Conservation (phyloP, 2,329 filamentous ascomycete species). For the Microthyrium microscopicum region DNA sequence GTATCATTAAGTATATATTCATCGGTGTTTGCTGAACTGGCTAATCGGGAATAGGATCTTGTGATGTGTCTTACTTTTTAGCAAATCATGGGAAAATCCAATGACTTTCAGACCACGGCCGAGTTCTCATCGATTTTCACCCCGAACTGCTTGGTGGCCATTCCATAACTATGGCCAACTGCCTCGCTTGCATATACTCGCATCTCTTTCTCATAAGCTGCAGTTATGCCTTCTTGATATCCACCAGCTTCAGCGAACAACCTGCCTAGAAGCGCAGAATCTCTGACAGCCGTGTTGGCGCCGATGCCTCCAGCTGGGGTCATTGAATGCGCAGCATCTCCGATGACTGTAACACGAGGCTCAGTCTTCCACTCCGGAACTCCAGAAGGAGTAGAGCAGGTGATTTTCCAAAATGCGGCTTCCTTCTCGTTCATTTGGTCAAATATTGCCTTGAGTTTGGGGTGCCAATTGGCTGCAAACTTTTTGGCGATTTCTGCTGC, state of each 20-base stretch:
- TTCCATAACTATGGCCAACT: slow-evolving; percentile 36
- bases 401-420: slow-evolving; percentile 51
- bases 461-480: slow-evolving; percentile 39
- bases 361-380: slow-evolving; percentile 45
- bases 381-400: slow-evolving; percentile 41
- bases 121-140: slow-evolving; percentile 29
- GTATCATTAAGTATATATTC: too few species aligned
- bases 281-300: slow-evolving; percentile 39
- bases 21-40: too few species aligned
- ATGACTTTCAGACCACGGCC: not conserved
- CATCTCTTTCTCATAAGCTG: slow-evolving; percentile 23
- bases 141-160: slow-evolving; percentile 28
- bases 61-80: not conserved
- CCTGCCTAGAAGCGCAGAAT: slow-evolving; percentile 37
- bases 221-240: slow-evolving; percentile 22
- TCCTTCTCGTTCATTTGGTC: slow-evolving; percentile 40
- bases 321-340: slow-evolving; percentile 42
- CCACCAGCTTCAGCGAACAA: slow-evolving; percentile 37
- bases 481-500: slow-evolving; percentile 42
- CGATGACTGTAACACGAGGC: slow-evolving; percentile 40
- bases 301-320: slow-evolving; percentile 40
- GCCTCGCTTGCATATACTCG: slow-evolving; percentile 38
- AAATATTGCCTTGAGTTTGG: slow-evolving; percentile 38
- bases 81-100: not conserved
- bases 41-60: too few species aligned